A percentile compares a stretch with the other conserved stretches of the same genome.
Evolutionary conservation across 1,139 yeast species (phyloP).

Genomic region (Groenewaldozyma auringiensis): DNA sequence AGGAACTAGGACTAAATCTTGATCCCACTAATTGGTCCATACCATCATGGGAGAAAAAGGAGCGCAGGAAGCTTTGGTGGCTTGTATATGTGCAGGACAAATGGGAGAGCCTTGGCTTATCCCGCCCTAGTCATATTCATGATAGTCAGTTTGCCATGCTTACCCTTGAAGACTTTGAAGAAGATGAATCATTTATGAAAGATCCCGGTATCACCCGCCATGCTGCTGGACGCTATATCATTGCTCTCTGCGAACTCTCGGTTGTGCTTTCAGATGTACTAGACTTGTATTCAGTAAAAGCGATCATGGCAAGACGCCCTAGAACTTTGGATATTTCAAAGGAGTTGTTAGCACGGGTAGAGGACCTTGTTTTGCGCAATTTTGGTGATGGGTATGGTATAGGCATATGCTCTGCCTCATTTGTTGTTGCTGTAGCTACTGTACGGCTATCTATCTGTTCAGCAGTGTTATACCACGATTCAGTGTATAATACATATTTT

Average conservation of each 20-base stretch:
- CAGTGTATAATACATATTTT: slow-evolving; percentile 1
- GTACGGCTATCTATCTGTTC: neutral
- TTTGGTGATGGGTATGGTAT: slow-evolving; percentile 1
- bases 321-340: neutral
- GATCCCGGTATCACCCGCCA: neutral
- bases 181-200: slow-evolving; percentile 1
- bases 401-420: neutral
- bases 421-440: neutral
- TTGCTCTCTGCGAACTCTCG: slow-evolving; percentile 4
- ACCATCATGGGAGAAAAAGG: slow-evolving; percentile 83
- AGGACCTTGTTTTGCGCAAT: neutral
- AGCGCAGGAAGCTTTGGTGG: slow-evolving; percentile 78
- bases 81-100: slow-evolving; percentile 80
- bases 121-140: slow-evolving; percentile 2
- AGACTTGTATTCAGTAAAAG: slow-evolving; percentile 2
- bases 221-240: neutral
- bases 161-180: slow-evolving; percentile 2
- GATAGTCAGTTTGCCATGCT: slow-evolving; percentile 1
- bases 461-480: slow-evolving; percentile 1
- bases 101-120: slow-evolving; percentile 38
- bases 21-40: slow-evolving; percentile 77
- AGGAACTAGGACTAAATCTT: slow-evolving; percentile 71
- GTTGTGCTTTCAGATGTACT: slow-evolving; percentile 3
- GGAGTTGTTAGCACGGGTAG: neutral
- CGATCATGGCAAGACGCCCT: neutral